Evolutionary conservation across 805 yeast species (phyloP), one percentile per base, ranked within the genome.

Genomic region (Candida peoriensis): DNA sequence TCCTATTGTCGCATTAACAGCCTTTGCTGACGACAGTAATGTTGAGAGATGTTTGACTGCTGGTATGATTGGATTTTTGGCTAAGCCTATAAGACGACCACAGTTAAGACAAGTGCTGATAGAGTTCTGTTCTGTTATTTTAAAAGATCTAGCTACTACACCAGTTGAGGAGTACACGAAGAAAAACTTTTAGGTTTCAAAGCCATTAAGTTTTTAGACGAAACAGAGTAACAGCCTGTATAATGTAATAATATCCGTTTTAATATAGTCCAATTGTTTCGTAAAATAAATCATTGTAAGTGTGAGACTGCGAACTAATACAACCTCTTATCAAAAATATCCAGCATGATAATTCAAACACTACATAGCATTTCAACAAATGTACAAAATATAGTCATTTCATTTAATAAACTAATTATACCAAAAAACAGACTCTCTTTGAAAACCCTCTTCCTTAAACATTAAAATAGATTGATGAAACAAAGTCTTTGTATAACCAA

Each of bases 1-100:
- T 6, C 97, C 97, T 0, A 88, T 93, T 38, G 93, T 90, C 24
- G 97, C 97, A 0, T 70, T 90, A 36, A 89, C 97, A 0, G 97
- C 97, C 1, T 90, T 83, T 66, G 96, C 97, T 1, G 97, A 90
- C 58, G 87, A 85, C 43, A 79, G 89, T 30, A 90, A 89, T 50
- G 88, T 83, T 25, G 79, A 78, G 46, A 95, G 78, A 41, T 89
- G 97, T 57, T 55, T 84, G 38, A 81, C 76, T 14, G 79, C 82
- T n/a, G 97, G 97, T 4, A 93, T 90, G 97, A 68, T 80, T 44
- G 95, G 93, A 12, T 90, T 90, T 58, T 66, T 90, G 43, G 73
- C 95, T 2, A 90, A 90, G 49, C 98, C 98, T 1, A 77, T 88
- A 16, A 71, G 85, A 56, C 70, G 95, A 54, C 66, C 75, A 10